These are phyloP conservation scores for Candida oleophila DNA, from an alignment of 805 yeast species.

Conservation along the genomic window DNA sequence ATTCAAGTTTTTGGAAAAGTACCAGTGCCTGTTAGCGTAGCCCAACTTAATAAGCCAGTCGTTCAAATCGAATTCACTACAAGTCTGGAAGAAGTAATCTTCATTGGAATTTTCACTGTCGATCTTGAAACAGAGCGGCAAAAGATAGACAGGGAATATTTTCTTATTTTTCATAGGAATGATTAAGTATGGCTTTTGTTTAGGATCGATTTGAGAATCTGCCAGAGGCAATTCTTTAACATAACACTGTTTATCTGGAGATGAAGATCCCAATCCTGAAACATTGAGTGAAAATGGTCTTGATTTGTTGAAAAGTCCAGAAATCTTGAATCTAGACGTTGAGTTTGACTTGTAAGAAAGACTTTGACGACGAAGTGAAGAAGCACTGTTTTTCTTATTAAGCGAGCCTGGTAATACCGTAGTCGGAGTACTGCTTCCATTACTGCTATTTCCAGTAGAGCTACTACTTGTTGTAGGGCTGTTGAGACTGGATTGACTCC, in stretches of 20 bases:
- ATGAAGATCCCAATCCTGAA: slow-evolving; percentile 25
- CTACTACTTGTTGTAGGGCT: neutral
- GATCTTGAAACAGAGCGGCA: slow-evolving; percentile 49
- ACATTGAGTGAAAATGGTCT: slow-evolving; percentile 61
- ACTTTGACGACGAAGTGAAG: slow-evolving; percentile 36
- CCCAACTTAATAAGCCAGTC: slow-evolving; percentile 66
- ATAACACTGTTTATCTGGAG: slow-evolving; percentile 46
- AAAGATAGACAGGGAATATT: slow-evolving; percentile 52
- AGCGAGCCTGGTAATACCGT: slow-evolving; percentile 10
- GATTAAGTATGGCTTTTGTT: slow-evolving; percentile 50
- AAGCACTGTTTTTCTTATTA: slow-evolving; percentile 27
- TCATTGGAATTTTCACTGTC: slow-evolving; percentile 44
- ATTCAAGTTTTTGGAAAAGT: slow-evolving; percentile 40
- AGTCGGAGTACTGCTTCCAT: slow-evolving; percentile 1
- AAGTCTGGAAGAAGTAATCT: slow-evolving; percentile 68
- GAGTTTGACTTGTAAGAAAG: slow-evolving; percentile 38
- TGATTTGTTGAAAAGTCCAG: slow-evolving; percentile 55
- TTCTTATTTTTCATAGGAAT: slow-evolving; percentile 47
- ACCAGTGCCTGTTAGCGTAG: slow-evolving; percentile 56
- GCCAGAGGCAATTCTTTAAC: slow-evolving; percentile 61
- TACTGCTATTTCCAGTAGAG: neutral
- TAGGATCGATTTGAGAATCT: slow-evolving; percentile 34
- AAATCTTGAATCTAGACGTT: slow-evolving; percentile 47
- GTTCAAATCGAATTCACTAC: slow-evolving; percentile 56
- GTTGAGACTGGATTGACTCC: neutral